Percentiles rank a stretch among this genome's conserved stretches.
Conservation (phyloP, 441 rosid genomes). For the Mallotus japonicus region DNA sequence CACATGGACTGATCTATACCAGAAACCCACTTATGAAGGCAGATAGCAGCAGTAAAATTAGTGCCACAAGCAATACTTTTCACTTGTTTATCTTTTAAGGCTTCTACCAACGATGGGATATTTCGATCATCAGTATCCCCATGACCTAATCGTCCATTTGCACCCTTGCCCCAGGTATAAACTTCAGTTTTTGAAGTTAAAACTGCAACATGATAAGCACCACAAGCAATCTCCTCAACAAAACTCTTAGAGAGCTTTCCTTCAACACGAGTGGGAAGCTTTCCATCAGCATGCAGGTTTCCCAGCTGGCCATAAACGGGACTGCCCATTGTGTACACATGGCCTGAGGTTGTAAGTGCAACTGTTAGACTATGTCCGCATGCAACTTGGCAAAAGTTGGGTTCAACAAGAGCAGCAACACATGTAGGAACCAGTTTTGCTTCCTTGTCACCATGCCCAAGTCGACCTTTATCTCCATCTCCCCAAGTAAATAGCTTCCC, state of each 20-base stretch:
- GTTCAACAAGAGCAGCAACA: slow-evolving; percentile 95
- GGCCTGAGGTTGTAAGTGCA: slow-evolving; percentile 84
- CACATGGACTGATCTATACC: slow-evolving; percentile 97
- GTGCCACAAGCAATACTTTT: slow-evolving; percentile 87
- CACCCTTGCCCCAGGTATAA: slow-evolving; percentile 97
- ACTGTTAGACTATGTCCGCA: slow-evolving; percentile 92
- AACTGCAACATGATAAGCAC: slow-evolving; percentile 94
- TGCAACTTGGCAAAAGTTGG: slow-evolving; percentile 89
- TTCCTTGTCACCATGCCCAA: slow-evolving; percentile 95
- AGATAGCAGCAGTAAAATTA: slow-evolving; percentile 85
- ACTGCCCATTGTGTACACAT: slow-evolving; percentile 90
- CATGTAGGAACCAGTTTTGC: slow-evolving; percentile 88
- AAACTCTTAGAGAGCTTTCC: slow-evolving; percentile 83
- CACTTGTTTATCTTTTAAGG: slow-evolving; percentile 93
- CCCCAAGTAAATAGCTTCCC: slow-evolving; percentile 98
- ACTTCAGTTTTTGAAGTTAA: slow-evolving; percentile 93
- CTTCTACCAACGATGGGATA: slow-evolving; percentile 79
- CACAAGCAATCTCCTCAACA: slow-evolving; percentile 91
- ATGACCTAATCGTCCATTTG: slow-evolving; percentile 96
- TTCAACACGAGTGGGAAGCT: slow-evolving; percentile 74
- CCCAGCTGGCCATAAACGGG: slow-evolving; percentile 97
- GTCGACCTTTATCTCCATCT: slow-evolving; percentile 92
- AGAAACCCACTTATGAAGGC: slow-evolving; percentile 93
- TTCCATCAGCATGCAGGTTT: slow-evolving; percentile 82
- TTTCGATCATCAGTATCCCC: slow-evolving; percentile 88